Evolutionary conservation across 2,329 filamentous ascomycete genomes (phyloP).

Genomic region (Tetracladium maxilliforme): DNA sequence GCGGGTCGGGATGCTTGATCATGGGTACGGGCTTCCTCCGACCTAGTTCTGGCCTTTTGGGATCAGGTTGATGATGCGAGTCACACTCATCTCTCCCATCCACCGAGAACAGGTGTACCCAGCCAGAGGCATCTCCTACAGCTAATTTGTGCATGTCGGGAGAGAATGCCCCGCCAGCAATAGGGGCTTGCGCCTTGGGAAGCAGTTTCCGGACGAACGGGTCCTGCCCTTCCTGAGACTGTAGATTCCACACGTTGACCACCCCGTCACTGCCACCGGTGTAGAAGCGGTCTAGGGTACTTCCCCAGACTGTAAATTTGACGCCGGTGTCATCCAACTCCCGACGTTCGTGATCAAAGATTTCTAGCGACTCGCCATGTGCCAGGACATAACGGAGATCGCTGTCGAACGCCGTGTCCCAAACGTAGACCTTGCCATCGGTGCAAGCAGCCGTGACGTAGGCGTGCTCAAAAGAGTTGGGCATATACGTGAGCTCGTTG

Average conservation of each 20-base stretch:
- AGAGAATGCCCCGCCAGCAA: constrained; percentile 43
- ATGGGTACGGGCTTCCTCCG: constrained; percentile 3
- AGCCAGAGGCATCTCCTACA: constrained; percentile 46
- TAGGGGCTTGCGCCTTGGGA: constrained; percentile 36
- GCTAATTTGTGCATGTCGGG: constrained; percentile 37
- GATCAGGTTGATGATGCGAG: constrained; percentile 19
- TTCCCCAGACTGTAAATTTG: constrained; percentile 49
- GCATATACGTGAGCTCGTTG: constrained; percentile 45
- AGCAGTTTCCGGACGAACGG: constrained; percentile 37
- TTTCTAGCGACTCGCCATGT: constrained; percentile 23
- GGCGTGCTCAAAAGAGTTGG: constrained; percentile 31
- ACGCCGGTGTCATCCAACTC: constrained; percentile 45
- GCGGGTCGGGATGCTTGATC: neutral
- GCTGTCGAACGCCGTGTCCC: constrained; percentile 43
- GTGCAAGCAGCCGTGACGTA: constrained; percentile 49
- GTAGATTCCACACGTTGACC: constrained; percentile 48
- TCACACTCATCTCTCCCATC: constrained; percentile 25
- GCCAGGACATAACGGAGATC: constrained; percentile 36
- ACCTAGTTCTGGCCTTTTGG: constrained; percentile 13
- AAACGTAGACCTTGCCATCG: constrained; percentile 45
- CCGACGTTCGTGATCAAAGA: constrained; percentile 13
- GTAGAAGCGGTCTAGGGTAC: constrained; percentile 39
- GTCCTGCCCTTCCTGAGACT: constrained; percentile 20
- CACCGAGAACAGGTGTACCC: constrained; percentile 37
- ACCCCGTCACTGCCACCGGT: constrained; percentile 49